Base-by-base conservation (phyloP, 169 alveolate genomes). In the Cryptosporidium felis region DNA sequence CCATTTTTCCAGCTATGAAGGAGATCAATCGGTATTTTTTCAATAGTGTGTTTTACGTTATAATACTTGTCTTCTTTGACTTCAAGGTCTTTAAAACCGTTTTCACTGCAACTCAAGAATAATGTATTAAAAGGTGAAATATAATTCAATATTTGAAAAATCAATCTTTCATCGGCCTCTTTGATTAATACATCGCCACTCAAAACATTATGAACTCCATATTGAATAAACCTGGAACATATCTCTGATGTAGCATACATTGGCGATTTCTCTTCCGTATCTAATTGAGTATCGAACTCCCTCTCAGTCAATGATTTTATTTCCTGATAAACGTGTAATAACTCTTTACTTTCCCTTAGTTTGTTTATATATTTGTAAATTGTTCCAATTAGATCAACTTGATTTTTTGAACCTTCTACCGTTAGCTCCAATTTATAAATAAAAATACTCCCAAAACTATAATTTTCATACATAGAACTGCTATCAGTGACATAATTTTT, bases 141-240 rank as follows among this genome's bases (percentile, higher is more conserved):
- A 14, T 21, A 0, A 58, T 30, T 74, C 23, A 74, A 38, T 28
- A 74, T 23, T 21, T 18, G 23, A 5, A 5, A 26, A 41, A 74
- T 51, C 28, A 74, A 56, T 38, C 38, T 49, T 26, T 74, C 74
- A 74, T 74, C 85, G 8, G 41, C 40, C n/a, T 74, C 85, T 38
- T 74, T 44, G 23, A 74, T 74, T 51, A 74, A 41, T 6, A 53
- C 18, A 36, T 74, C 85, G 32, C 74, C 85, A 53, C 85, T 74
- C 21, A 74, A 42, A 26, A 67, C 85, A 4, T 32, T 26, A 53
- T 74, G 66, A 38, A 36, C 74, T 56, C 85, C 85, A 53, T 53
- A 53, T 74, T 74, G 63, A 16, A 74, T 46, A 41, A 74, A 21
- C 28, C 59, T 74, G 14, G 85, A 74, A 16, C 85, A 74, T 53